A percentile compares a stretch with the other conserved stretches of the same genome.
phyloP scores from a whole-genome alignment of 768 basidiomycete species.

The Tricholoma bakamatsutake region DNA sequence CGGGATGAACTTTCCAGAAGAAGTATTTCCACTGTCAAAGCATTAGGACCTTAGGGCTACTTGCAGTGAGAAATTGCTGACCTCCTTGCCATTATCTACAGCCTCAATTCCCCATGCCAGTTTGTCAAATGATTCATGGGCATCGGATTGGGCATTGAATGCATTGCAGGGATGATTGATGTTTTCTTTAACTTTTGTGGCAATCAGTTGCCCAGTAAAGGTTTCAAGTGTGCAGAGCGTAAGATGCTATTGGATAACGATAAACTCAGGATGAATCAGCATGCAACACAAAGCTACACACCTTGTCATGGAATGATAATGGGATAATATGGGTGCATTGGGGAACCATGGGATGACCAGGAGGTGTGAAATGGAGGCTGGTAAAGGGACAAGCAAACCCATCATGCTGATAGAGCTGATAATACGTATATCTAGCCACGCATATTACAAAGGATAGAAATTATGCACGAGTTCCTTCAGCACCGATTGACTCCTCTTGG shows the following conservation, averaged over 20 bases:
- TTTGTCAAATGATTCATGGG: constrained; percentile 6
- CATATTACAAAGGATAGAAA: neutral
- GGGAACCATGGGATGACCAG: neutral
- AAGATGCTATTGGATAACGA: neutral
- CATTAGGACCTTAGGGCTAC: neutral
- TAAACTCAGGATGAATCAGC: neutral
- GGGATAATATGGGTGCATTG: constrained; percentile 1
- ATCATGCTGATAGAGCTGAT: neutral
- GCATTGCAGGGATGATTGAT: constrained; percentile 12
- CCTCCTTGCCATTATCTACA: neutral
- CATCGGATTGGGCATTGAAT: constrained; percentile 2
- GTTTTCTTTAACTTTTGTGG: neutral
- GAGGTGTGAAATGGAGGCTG: neutral
- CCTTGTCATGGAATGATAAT: neutral
- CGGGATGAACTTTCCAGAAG: neutral
- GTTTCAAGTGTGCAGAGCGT: neutral
- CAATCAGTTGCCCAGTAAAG: neutral
- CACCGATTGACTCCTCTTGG: neutral
- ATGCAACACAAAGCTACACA: neutral
- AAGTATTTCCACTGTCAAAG: neutral
- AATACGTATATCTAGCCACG: neutral
- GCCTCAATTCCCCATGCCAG: constrained; percentile 12
- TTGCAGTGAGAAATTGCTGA: neutral
- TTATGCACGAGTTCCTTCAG: neutral
- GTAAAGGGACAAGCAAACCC: neutral